Conservation (phyloP, 192 early-diverging fungal species). For the Tieghemiomyces parasiticus region DNA sequence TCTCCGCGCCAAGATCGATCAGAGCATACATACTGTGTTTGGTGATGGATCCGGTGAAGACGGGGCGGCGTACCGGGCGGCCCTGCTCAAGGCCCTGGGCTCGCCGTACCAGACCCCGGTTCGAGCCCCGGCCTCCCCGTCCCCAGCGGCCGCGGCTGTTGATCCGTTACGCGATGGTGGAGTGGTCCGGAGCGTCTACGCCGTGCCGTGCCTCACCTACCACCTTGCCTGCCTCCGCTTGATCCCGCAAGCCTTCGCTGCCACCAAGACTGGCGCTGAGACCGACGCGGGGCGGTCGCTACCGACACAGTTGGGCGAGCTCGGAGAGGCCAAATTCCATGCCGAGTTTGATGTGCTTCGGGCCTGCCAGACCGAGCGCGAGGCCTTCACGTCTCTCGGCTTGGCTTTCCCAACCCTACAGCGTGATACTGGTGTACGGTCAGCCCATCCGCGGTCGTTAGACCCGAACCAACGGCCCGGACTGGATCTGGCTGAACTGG, state of each 20-base stretch:
- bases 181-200: background rate
- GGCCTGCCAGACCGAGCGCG: background rate
- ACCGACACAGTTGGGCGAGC: background rate
- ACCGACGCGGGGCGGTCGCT: background rate
- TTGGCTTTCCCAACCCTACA: background rate
- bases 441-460: background rate
- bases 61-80: background rate
- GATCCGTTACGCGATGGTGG: background rate
- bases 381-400: background rate
- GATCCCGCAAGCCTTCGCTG: background rate
- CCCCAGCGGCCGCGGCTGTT: background rate
- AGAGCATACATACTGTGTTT: background rate
- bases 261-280: background rate
- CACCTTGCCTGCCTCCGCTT: background rate
- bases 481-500: background rate
- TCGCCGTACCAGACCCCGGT: background rate
- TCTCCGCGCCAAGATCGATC: background rate
- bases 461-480: background rate
- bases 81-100: background rate
- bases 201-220: background rate
- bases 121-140: background rate
- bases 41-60: background rate
- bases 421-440: background rate
- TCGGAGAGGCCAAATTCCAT: background rate
- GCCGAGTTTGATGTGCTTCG: background rate